phyloP scores from a whole-genome alignment of 805 yeast genomes.

The Candida piceae region DNA sequence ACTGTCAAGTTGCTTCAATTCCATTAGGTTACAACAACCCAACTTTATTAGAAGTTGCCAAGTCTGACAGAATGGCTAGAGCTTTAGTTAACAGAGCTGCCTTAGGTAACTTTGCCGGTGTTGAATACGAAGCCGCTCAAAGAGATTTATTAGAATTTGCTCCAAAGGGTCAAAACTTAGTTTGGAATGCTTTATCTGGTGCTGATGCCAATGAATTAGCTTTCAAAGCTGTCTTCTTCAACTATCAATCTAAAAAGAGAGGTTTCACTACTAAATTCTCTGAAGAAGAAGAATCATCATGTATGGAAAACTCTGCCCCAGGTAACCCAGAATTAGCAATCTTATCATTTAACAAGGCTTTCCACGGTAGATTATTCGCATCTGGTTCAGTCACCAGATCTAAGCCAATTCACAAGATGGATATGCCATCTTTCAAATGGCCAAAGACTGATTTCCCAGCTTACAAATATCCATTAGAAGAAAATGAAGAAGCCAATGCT shows the following conservation, averaged over 20 bases:
- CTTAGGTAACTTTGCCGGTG: constrained; percentile 73
- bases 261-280: constrained; percentile 59
- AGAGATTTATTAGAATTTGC: constrained; percentile 67
- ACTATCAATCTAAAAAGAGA: constrained; percentile 66
- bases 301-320: constrained; percentile 80
- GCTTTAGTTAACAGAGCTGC: constrained; percentile 84
- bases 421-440: constrained; percentile 92
- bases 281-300: constrained; percentile 60
- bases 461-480: constrained; percentile 70
- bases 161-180: constrained; percentile 68
- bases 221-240: constrained; percentile 82
- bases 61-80: constrained; percentile 62
- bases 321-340: constrained; percentile 87
- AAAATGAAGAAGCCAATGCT: constrained; percentile 75
- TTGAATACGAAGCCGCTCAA: constrained; percentile 45
- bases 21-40: constrained; percentile 87
- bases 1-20: constrained; percentile 81
- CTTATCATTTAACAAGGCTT: constrained; percentile 79
- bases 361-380: constrained; percentile 95
- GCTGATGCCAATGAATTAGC: constrained; percentile 89
- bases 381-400: constrained; percentile 88
- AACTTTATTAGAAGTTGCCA: constrained; percentile 60
- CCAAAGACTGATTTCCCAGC: constrained; percentile 91
- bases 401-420: constrained; percentile 91
- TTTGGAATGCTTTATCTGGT: constrained; percentile 81